Base-by-base conservation (phyloP, 2,329 filamentous ascomycete species). In the Elsinoe necatrix region DNA sequence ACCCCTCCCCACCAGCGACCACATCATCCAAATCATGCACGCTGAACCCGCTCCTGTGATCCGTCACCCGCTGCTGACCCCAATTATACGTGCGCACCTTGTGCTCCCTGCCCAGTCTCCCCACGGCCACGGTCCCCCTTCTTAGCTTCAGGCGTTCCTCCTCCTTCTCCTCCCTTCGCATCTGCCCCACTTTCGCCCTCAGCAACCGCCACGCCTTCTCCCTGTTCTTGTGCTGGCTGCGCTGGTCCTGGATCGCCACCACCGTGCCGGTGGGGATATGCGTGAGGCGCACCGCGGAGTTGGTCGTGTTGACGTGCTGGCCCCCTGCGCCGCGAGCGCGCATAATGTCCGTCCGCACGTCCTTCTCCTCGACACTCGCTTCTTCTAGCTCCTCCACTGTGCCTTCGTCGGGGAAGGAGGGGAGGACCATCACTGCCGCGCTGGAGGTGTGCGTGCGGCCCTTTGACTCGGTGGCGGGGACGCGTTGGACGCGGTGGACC, bases 241-340 rank as follows among this genome's bases (percentile, higher is more conserved):
- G 82, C 55, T 84, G 85, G 69, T 98, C 93, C 71, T 98, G 93
- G 80, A 97, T 95, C 11, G 85, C 85, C 12, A 97, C 91, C 1
- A 88, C 82, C 0, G 84, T 93, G 43, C 87, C 87, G 0, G 90
- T 95, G 1, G 93, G 93, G 5, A 86, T 72, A 74, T 98, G 93
- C 1, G 91, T 97, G 65, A 98, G 78, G 8, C 93, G 85, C 60
- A 98, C 88, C 2, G 93, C 93, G 27, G 89, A 95, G 74, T 98
- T 93, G 0, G 93, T 98, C 70, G 92, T 96, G 74, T 98, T 98
- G 68, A 98, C 93, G 72, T 98, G 93, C 74, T 98, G 93, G 0
- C 93, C 93, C 29, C 93, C 93, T 0, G 93, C 92, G 59, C 93
- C 93, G 45, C 89, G 78, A 0, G 93, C 90, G 14, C 91, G 81